Conservation (phyloP, 345 rosid genomes). For the Noccaea bulbosa region DNA sequence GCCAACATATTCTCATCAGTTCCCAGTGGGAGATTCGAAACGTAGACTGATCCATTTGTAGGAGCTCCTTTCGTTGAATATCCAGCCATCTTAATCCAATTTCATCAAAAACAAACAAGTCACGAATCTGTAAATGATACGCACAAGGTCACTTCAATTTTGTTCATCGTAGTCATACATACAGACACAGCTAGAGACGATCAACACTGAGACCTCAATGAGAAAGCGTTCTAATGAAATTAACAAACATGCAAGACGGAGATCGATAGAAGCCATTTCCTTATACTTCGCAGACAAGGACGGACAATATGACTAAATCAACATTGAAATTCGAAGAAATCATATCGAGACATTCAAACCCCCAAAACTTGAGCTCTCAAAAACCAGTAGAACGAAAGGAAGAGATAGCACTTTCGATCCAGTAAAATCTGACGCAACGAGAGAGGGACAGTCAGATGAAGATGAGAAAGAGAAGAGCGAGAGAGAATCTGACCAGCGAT, state of each 20-base stretch:
- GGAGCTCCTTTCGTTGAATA: constrained; percentile 63
- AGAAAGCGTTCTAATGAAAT: constrained; percentile 7
- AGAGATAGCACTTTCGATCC: neutral
- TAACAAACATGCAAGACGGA: constrained; percentile 12
- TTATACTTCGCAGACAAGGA: neutral
- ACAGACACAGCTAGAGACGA: neutral
- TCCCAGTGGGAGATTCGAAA: constrained; percentile 82
- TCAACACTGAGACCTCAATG: constrained; percentile 6
- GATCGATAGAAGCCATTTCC: neutral
- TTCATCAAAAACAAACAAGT: constrained; percentile 48
- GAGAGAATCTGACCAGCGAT: constrained; percentile 35
- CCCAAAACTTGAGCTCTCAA: constrained; percentile 3
- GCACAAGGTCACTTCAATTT: neutral
- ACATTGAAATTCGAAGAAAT: neutral
- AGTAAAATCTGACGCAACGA: neutral
- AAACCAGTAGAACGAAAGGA: neutral
- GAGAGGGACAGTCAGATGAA: neutral
- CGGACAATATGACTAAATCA: constrained; percentile 5
- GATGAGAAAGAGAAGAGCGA: neutral
- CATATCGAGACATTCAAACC: neutral
- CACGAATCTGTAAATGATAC: constrained; percentile 29
- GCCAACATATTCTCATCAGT: constrained; percentile 92
- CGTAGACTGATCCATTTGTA: constrained; percentile 76
- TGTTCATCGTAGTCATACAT: neutral
- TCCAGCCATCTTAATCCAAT: constrained; percentile 67